Percentiles rank a stretch among this genome's conserved stretches.
These are phyloP conservation scores for Marasmius tenuissimus DNA, from an alignment of 1,284 basidiomycete species.

Conservation along the genomic window DNA sequence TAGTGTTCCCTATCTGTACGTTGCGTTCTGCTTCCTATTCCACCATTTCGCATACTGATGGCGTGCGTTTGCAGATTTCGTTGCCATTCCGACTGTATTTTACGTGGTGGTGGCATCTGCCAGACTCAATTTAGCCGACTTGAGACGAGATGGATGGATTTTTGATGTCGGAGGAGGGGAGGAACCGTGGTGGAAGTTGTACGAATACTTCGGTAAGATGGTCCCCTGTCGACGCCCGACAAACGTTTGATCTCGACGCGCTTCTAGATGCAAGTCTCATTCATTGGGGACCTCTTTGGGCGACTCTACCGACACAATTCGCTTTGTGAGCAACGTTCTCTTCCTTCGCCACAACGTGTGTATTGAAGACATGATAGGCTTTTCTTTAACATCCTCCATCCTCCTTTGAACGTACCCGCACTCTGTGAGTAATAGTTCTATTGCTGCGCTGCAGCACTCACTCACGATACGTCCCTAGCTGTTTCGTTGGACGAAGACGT, in stretches of 20 bases:
- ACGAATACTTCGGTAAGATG: slow-evolving; percentile 69
- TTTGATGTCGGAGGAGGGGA: slow-evolving; percentile 73
- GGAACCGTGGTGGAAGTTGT: slow-evolving; percentile 83
- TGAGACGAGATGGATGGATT: slow-evolving; percentile 83
- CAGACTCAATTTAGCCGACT: slow-evolving; percentile 56
- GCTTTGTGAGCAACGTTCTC: slow-evolving; percentile 53
- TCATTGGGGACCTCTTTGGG: slow-evolving; percentile 66
- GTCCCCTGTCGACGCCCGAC: slow-evolving; percentile 1
- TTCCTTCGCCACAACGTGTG: slow-evolving; percentile 10
- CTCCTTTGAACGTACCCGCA: slow-evolving; percentile 92
- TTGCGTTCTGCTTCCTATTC: slow-evolving; percentile 14
- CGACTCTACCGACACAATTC: slow-evolving; percentile 80
- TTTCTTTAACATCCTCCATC: slow-evolving; percentile 94
- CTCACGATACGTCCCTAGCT: slow-evolving; percentile 37
- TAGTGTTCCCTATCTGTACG: slow-evolving; percentile 89
- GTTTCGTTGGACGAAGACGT: slow-evolving; percentile 93
- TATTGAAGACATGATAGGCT: slow-evolving; percentile 41
- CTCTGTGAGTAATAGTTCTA: slow-evolving; percentile 51
- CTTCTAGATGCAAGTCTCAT: slow-evolving; percentile 61
- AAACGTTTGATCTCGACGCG: neutral
- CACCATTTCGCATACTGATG: neutral
- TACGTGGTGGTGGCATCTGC: slow-evolving; percentile 77
- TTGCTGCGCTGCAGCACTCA: neutral
- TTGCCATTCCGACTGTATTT: slow-evolving; percentile 82
- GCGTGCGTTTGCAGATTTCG: slow-evolving; percentile 61